Evolutionary conservation across 2,329 filamentous ascomycete species (phyloP), one percentile per base, ranked within the genome.

Genomic region (Huntiella bhutanensis): DNA sequence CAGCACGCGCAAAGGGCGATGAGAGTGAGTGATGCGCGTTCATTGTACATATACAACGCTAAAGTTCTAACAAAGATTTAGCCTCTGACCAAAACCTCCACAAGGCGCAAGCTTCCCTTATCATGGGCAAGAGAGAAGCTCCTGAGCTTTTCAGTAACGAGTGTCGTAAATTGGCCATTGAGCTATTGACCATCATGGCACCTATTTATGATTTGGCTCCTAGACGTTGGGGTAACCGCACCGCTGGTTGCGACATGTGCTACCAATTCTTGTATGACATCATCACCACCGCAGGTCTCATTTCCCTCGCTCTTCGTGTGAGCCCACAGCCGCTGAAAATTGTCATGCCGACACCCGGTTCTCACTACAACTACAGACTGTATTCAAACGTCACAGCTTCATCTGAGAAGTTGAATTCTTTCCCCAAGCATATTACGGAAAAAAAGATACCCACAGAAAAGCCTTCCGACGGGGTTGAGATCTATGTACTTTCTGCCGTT

Each of bases 241-340:
- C 43, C 17, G 33, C 44, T 4, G 32, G 38, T n/a, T 12, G 43
- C 6, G n/a, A 10, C 8, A 13, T 41, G 6, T 39, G 46, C n/a
- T 15, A 42, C 22, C 48, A 49, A 7, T 28, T 36, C 2, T 7
- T 49, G 7, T 49, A 32, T 8, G 35, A 46, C 8, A 41, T 46
- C 10, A 40, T 46, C 28, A 38, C 33, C 1, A 33, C 39, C 28
- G 48, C 48, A 34, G 48, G 39, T 12, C 33, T 43, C 2, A 46
- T 49, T 13, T 46, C 48, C 11, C 43, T 42, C 5, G 48, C 48
- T 28, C 34, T 49, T 15, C 48, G 48, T 16, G 33, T 22, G 12
- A 38, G 16, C 35, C 10, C 36, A 12, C 43, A 44, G 3, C 13
- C 32, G 10, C 10, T 46, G 1, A 34, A 13, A 5, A 43, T 49